Evolutionary conservation across 1,284 basidiomycete species (phyloP).

Genomic region (Melampsora abietis-canadensis): DNA sequence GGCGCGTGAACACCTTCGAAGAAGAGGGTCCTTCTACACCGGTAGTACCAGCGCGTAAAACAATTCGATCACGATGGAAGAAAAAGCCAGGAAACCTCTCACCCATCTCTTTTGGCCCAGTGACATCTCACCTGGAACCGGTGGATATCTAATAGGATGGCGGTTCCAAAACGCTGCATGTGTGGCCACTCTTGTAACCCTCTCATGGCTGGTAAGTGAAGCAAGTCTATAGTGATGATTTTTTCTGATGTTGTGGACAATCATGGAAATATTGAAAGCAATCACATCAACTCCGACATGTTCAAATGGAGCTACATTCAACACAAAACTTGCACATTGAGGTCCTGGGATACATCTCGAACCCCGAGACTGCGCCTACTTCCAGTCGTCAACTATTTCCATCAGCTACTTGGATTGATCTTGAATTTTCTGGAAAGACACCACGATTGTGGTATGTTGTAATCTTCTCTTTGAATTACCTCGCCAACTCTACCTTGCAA

Average conservation of each 20-base stretch:
- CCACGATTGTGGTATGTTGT: neutral
- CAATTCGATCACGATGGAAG: neutral
- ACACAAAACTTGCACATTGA: neutral
- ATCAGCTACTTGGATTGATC: constrained; percentile 12
- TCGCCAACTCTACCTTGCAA: neutral
- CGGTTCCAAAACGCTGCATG: neutral
- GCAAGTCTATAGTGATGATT: neutral
- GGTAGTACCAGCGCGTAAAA: neutral
- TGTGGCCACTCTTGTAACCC: constrained; percentile 15
- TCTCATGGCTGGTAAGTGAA: constrained; percentile 1
- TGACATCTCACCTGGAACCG: constrained; percentile 13
- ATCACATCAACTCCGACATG: neutral
- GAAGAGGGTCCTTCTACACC: constrained; percentile 28
- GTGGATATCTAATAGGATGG: constrained; percentile 38
- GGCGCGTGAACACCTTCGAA: constrained; percentile 25
- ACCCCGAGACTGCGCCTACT: neutral
- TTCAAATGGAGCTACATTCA: neutral
- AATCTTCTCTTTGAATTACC: neutral
- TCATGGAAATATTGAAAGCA: neutral
- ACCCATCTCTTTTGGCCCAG: constrained; percentile 31
- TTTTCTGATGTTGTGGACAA: neutral
- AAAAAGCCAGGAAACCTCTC: neutral
- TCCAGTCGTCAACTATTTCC: neutral
- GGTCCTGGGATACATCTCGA: neutral
- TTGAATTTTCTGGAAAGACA: neutral